Evolutionary conservation across 164 flowering plant genomes (phyloP).

Genomic region (Taxillus chinensis): DNA sequence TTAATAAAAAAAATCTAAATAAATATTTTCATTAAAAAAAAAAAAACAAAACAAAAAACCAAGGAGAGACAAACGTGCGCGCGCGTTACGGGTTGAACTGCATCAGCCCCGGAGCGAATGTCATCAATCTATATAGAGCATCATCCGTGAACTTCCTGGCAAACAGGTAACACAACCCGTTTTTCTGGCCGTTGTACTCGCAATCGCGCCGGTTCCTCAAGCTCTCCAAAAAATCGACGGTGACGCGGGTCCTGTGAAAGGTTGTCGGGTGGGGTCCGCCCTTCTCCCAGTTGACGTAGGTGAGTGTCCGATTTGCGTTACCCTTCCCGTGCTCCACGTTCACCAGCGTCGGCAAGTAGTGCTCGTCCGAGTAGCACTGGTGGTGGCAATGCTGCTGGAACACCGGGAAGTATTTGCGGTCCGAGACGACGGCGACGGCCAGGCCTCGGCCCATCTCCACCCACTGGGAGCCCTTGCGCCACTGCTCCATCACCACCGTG

Average conservation of each 20-base stretch:
- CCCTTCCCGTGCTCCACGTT: slow-evolving; percentile 2
- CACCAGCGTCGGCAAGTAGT: slow-evolving; percentile 24
- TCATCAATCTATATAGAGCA: slow-evolving; percentile 47
- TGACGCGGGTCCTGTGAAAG: slow-evolving; percentile 16
- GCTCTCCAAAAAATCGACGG: slow-evolving; percentile 34
- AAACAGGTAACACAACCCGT: slow-evolving; percentile 48
- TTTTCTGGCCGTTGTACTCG: slow-evolving; percentile 38
- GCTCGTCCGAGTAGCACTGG: slow-evolving; percentile 22
- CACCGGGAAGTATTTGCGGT: slow-evolving; percentile 10
- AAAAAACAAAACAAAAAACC: no score
- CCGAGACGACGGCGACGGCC: slow-evolving; percentile 16
- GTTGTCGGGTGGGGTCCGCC: slow-evolving; percentile 13
- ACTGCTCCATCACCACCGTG: not conserved
- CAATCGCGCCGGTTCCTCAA: slow-evolving; percentile 38
- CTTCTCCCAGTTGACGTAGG: slow-evolving; percentile 12
- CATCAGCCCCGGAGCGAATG: slow-evolving; percentile 47
- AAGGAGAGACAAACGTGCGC: no score
- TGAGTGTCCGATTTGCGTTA: slow-evolving; percentile 13
- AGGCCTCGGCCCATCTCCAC: slow-evolving; percentile 10
- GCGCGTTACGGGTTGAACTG: slow-evolving; percentile 14
- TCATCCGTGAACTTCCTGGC: slow-evolving; percentile 64
- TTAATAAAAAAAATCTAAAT: no score
- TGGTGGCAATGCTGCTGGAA: slow-evolving; percentile 14
- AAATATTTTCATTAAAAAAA: no score
- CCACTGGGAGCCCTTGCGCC: slow-evolving; percentile 7